These are phyloP conservation scores for Onygena corvina DNA, from an alignment of 2,329 filamentous ascomycete genomes.

Conservation along the genomic window DNA sequence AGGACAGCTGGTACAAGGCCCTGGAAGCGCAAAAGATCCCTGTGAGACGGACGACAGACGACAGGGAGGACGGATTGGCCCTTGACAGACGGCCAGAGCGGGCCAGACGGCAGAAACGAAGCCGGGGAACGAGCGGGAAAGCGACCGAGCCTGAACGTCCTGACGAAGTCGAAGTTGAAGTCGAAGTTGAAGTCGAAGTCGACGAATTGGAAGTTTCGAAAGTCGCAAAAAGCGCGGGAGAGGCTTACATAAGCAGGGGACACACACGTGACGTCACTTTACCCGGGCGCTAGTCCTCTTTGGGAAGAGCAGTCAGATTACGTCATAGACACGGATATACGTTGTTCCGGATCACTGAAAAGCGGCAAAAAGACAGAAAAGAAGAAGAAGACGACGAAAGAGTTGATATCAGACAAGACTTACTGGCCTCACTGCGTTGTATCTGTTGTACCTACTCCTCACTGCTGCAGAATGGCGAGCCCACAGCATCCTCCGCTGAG, in stretches of 20 bases:
- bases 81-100: not conserved
- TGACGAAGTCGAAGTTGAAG: constrained; percentile 1
- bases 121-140: not conserved
- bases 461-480: not conserved
- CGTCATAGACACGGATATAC: not conserved
- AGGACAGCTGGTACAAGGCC: not conserved
- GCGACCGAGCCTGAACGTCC: not conserved
- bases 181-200: constrained; percentile 8
- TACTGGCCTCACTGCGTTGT: no score
- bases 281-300: constrained; percentile 4
- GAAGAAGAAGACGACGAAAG: not conserved
- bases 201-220: not conserved
- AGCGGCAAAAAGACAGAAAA: not conserved
- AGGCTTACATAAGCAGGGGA: not conserved
- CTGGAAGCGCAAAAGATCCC: not conserved
- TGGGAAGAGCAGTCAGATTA: not conserved
- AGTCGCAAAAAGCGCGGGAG: no score
- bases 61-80: not conserved
- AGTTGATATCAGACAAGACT: not conserved
- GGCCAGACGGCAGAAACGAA: not conserved
- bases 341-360: not conserved
- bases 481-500: constrained; percentile 56
- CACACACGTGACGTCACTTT: not conserved
- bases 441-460: not conserved
- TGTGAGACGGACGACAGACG: not conserved